Base-by-base conservation (phyloP, 2,329 filamentous ascomycete genomes). In the Beauveria australis region DNA sequence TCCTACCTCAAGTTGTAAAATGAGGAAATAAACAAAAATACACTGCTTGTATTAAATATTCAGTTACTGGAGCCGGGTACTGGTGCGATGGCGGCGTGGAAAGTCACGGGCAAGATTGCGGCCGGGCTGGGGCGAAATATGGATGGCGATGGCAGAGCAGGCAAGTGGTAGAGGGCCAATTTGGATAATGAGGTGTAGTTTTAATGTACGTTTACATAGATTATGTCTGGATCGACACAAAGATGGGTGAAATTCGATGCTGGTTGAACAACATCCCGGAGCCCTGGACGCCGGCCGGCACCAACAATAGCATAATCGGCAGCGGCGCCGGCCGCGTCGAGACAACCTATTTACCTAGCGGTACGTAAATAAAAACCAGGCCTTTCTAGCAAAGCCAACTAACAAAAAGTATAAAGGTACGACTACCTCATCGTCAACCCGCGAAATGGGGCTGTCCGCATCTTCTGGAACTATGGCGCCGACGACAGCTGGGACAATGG, bases 381-480 rank as follows among this genome's bases (percentile, higher is more conserved):
- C 30, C 30, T 33, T 10, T 10, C 4, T 4, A 33, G 5, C 10
- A 19, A 10, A 9, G 4, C 9, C 10, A 16, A 19, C 44, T 58
- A 41, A 49, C 44, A 26, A 0, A 22, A 28, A 26, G 57, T 49
- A 5, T 48, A 65, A 64, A 37, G 64, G 41, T 62, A 62, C 14
- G 65, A 66, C 48, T 66, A 66, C 14, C 53, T 66, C 18, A 59
- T 66, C 2, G 59, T 66, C 2, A 52, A 66, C 19, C 43, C 47
- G 0, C 12, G 57, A 6, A 62, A 62, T 10, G 65, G 65, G 5
- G 49, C 65, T 0, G 64, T 66, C 16, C 43, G 44, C 9, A 46
- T 66, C 22, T 66, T 62, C 55, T 66, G 66, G 65, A 67, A 67
- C 51, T 61, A 57, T 18, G 66, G 66, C 5, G 57, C 65, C 2